Percentiles rank a stretch among this genome's conserved stretches.
Conservation (phyloP, 306 rosid species). For the Trichosanthes truncata region DNA sequence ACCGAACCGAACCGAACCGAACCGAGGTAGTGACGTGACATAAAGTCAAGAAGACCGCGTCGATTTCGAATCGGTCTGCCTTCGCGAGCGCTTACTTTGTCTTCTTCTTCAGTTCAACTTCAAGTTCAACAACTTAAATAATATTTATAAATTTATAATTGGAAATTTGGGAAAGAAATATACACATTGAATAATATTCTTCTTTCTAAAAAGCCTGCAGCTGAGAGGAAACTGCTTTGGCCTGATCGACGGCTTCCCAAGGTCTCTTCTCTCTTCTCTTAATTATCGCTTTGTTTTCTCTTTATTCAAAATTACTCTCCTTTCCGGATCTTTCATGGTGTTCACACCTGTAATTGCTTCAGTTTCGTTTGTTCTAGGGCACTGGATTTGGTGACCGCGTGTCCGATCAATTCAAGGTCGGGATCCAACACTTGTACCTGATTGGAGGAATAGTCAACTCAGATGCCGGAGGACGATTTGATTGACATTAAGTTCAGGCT, state of each 20-base stretch:
- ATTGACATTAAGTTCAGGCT: slow-evolving; percentile 74
- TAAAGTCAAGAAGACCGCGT: slow-evolving; percentile 12
- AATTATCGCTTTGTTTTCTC: not conserved
- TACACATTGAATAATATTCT: not conserved
- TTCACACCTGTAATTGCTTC: not conserved
- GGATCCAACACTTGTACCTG: not conserved
- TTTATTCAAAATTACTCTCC: not conserved
- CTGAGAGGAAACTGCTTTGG: slow-evolving; percentile 53
- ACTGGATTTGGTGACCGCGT: slow-evolving; percentile 1
- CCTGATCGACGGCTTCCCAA: slow-evolving; percentile 11
- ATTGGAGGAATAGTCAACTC: slow-evolving; percentile 16
- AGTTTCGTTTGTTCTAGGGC: slow-evolving; percentile 4
- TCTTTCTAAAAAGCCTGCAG: slow-evolving; percentile 44
- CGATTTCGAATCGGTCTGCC: slow-evolving; percentile 8
- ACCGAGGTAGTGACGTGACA: not conserved
- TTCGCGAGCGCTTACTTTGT: slow-evolving; percentile 11
- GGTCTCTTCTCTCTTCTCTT: slow-evolving; percentile 6
- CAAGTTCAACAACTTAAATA: not conserved
- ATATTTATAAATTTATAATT: not conserved
- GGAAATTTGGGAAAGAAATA: not conserved
- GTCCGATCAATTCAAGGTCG: slow-evolving; percentile 2
- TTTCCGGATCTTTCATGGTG: slow-evolving; percentile 5
- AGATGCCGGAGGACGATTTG: slow-evolving; percentile 87
- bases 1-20: not conserved
- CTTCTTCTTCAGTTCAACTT: slow-evolving; percentile 4